These are phyloP conservation scores for Lodderomyces pseudojiufengensis DNA, from an alignment of 1,139 yeast genomes.

Conservation along the genomic window DNA sequence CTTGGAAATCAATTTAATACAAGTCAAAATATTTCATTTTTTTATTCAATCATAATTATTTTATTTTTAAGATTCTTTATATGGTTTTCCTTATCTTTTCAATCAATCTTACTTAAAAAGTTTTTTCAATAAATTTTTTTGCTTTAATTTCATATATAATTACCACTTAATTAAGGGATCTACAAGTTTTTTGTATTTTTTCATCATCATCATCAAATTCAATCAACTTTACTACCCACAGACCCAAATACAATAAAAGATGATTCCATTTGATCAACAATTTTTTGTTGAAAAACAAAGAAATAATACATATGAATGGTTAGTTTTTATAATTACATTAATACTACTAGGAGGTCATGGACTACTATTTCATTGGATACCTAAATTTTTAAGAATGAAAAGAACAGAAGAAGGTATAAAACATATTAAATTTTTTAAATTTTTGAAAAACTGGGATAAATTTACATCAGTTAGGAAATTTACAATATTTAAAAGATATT, in stretches of 20 bases:
- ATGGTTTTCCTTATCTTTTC: too few relatives aligned
- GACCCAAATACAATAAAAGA: not conserved
- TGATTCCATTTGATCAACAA: slow-evolving; percentile 20
- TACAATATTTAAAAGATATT: slow-evolving; percentile 15
- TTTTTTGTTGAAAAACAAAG: slow-evolving; percentile 36
- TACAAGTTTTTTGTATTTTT: too few relatives aligned
- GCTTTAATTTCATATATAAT: not conserved
- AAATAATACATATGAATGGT: slow-evolving; percentile 36
- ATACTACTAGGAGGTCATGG: slow-evolving; percentile 35
- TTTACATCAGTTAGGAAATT: slow-evolving; percentile 26
- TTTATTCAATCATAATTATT: too few relatives aligned
- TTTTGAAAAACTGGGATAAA: slow-evolving; percentile 26
- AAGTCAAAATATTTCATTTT: too few relatives aligned
- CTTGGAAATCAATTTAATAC: too few relatives aligned
- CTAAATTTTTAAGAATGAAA: slow-evolving; percentile 19
- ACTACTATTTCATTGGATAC: slow-evolving; percentile 40
- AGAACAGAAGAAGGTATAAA: slow-evolving; percentile 5
- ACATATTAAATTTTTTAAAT: slow-evolving; percentile 19
- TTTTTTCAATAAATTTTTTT: too few relatives aligned
- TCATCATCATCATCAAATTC: not conserved
- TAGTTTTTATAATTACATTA: slow-evolving; percentile 25
- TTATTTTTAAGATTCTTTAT: too few relatives aligned
- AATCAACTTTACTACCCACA: not conserved
- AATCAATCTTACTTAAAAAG: too few relatives aligned
- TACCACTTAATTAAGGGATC: not conserved